Evolutionary conservation across 192 early-diverging fungal species (phyloP).

Genomic region (Rhizophagus sp.): DNA sequence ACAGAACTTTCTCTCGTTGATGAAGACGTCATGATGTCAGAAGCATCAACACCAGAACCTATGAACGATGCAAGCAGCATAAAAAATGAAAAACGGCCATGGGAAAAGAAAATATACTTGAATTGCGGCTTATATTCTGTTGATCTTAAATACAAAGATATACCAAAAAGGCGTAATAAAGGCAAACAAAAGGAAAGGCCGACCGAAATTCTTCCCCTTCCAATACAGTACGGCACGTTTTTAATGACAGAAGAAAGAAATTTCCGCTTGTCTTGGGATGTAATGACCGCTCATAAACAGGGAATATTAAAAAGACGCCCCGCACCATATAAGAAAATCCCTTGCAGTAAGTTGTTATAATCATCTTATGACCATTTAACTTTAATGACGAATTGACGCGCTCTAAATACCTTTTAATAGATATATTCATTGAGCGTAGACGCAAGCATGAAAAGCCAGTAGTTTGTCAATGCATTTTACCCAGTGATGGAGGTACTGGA

Average conservation of each 20-base stretch:
- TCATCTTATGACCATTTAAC: neutral
- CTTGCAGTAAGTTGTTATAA: constrained; percentile 47
- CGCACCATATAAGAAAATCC: constrained; percentile 53
- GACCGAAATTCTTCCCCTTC: constrained; percentile 50
- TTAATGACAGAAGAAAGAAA: constrained; percentile 57
- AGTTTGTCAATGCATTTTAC: constrained; percentile 62
- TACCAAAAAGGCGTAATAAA: neutral
- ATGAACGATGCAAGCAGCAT: neutral
- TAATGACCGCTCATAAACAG: constrained; percentile 50
- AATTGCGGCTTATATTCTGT: constrained; percentile 47
- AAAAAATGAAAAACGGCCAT: neutral
- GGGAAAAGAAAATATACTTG: constrained; percentile 35
- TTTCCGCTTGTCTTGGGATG: constrained; percentile 68
- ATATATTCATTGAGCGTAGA: constrained; percentile 77
- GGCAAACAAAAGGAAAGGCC: neutral
- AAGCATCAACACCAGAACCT: neutral
- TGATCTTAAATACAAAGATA: constrained; percentile 36
- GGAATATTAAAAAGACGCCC: constrained; percentile 42
- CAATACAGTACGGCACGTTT: constrained; percentile 60
- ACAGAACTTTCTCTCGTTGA: neutral
- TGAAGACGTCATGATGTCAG: neutral
- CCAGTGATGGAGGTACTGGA: constrained; percentile 53
- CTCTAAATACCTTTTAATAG: constrained; percentile 38
- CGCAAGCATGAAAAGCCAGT: constrained; percentile 52
- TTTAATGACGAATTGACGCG: neutral